Percentiles rank a stretch among this genome's conserved stretches.
Evolutionary conservation across 179 eudicot species (phyloP).

Genomic region (Amaranthus tricolor): DNA sequence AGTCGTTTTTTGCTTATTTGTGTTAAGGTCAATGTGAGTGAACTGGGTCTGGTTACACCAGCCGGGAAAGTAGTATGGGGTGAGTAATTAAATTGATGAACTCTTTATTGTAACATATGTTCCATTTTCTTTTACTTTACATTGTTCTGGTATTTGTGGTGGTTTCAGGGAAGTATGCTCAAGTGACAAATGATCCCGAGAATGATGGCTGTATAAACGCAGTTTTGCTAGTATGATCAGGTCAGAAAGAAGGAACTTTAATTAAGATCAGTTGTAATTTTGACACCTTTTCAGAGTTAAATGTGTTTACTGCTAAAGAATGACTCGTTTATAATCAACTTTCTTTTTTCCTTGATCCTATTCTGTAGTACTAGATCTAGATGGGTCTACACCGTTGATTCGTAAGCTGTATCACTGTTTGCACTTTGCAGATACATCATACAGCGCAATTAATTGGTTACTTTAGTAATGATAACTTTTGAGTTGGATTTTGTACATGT

Average conservation of each 20-base stretch:
- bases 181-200: conserved; percentile 95
- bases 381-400: no score
- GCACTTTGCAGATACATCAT: no score
- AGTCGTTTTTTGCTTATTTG: neutral
- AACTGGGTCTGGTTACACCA: conserved; percentile 93
- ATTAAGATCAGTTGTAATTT: neutral
- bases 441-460: no score
- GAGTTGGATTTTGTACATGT: no score
- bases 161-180: conserved; percentile 86
- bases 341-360: neutral
- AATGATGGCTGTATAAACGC: conserved; percentile 95
- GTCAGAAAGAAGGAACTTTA: neutral
- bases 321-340: neutral
- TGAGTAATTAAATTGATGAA: conserved; percentile 32
- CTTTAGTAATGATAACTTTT: no score
- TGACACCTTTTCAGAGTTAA: neutral
- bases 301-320: neutral
- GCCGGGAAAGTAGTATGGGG: conserved; percentile 99
- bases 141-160: neutral
- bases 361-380: no score
- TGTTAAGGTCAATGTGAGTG: conserved; percentile 88
- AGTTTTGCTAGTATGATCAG: conserved; percentile 63
- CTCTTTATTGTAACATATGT: neutral
- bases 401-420: no score
- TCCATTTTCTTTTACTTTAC: neutral